Evolutionary conservation across 2,329 filamentous ascomycete genomes (phyloP).

Genomic region (Clonostachys solani): DNA sequence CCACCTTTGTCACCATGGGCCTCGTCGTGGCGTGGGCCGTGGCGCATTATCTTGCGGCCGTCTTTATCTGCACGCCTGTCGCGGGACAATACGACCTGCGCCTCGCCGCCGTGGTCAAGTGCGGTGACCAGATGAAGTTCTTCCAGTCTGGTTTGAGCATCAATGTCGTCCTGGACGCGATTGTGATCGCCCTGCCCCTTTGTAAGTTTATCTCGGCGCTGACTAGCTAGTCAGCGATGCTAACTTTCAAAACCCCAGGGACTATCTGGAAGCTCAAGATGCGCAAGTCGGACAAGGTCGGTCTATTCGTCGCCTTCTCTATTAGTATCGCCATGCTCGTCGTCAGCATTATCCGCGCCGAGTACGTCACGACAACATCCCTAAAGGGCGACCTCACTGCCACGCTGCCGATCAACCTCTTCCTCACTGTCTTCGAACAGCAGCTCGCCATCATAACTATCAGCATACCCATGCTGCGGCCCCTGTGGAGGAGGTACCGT

Average conservation of each 20-base stretch:
- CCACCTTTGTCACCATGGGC: not conserved
- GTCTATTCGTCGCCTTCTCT: not conserved
- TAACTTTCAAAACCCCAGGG: not conserved
- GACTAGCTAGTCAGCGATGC: not conserved
- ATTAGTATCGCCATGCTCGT: not conserved
- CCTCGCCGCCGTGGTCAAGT: not conserved
- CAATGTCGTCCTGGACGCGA: not conserved
- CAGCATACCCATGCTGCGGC: slow-evolving; percentile 1
- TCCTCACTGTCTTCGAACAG: not conserved
- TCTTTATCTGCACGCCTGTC: not conserved
- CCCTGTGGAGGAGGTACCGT: not conserved
- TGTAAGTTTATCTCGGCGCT: not conserved
- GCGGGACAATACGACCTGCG: not conserved
- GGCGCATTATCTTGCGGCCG: not conserved
- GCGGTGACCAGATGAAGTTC: not conserved
- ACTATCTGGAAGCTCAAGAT: slow-evolving; percentile 1
- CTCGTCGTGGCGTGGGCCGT: not conserved
- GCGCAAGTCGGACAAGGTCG: not conserved
- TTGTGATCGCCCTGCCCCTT: not conserved
- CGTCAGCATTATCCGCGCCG: slow-evolving; percentile 1
- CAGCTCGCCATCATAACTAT: not conserved
- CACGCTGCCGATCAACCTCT: not conserved
- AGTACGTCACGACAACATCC: not conserved
- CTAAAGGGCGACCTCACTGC: not conserved
- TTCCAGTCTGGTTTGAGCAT: not conserved